These are phyloP conservation scores for Hypoxylon fuscum DNA, from an alignment of 495 filamentous ascomycete genomes.

Conservation along the genomic window DNA sequence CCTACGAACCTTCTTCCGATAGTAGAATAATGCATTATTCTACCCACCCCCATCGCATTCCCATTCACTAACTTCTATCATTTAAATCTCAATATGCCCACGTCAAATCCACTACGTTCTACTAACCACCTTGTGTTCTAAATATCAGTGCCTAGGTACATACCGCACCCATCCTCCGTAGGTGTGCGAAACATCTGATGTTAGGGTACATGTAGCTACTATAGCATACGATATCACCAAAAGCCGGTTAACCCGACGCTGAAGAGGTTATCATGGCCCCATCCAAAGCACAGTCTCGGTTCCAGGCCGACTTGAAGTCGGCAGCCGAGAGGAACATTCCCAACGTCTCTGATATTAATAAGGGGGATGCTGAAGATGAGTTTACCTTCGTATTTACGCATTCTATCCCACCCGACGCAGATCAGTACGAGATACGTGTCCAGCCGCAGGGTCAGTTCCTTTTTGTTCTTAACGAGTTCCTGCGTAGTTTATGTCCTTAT, in stretches of 20 bases:
- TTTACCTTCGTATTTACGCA: conserved; percentile 64
- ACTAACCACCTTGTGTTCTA: too few relatives aligned
- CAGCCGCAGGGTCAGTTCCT: conserved; percentile 62
- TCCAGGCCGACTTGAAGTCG: conserved; percentile 30
- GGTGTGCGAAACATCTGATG: too few relatives aligned
- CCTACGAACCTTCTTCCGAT: too few relatives aligned
- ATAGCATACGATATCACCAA: too few relatives aligned
- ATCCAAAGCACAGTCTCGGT: conserved; percentile 12
- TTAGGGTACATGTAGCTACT: too few relatives aligned
- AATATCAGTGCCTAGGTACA: too few relatives aligned
- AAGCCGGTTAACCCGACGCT: not conserved
- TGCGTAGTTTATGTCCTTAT: not conserved
- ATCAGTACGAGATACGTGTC: conserved; percentile 59
- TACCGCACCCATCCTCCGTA: too few relatives aligned
- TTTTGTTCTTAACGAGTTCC: not conserved
- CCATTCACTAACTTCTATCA: too few relatives aligned
- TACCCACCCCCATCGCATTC: too few relatives aligned
- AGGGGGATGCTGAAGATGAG: conserved; percentile 69
- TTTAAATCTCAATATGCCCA: too few relatives aligned
- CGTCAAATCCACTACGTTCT: too few relatives aligned
- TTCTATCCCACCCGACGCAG: conserved; percentile 28
- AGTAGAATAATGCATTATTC: too few relatives aligned
- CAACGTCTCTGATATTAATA: conserved; percentile 51
- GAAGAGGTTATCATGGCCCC: conserved; percentile 7
- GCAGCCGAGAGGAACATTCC: conserved; percentile 22